Percentiles rank a stretch among this genome's conserved stretches.
These are phyloP conservation scores for Aspergillus sp. DNA, from an alignment of 2,329 filamentous ascomycete genomes.

Conservation along the genomic window DNA sequence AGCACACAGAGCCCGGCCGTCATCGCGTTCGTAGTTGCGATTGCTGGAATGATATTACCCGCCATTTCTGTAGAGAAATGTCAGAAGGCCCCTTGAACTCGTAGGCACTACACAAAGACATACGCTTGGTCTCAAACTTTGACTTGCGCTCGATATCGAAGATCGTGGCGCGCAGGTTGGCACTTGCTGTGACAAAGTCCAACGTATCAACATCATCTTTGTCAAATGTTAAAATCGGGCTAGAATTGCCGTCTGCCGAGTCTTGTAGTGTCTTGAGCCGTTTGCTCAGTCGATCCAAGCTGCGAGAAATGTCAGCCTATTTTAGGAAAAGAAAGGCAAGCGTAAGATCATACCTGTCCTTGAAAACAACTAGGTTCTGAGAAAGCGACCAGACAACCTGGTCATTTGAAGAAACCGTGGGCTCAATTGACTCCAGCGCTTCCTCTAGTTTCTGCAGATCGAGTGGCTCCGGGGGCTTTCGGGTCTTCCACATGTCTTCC, in stretches of 20 bases:
- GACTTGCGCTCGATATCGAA: slow-evolving; percentile 88
- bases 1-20: slow-evolving; percentile 91
- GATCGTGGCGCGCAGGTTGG: slow-evolving; percentile 85
- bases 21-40: slow-evolving; percentile 97
- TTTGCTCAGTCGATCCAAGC: slow-evolving; percentile 74
- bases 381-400: slow-evolving; percentile 79
- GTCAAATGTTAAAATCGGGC: slow-evolving; percentile 80
- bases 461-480: slow-evolving; percentile 73
- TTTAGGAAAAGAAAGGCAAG: background rate
- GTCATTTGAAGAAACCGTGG: slow-evolving; percentile 64
- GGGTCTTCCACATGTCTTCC: slow-evolving; percentile 94
- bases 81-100: slow-evolving; percentile 10
- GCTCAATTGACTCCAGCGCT: slow-evolving; percentile 56
- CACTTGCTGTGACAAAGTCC: slow-evolving; percentile 88
- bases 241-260: slow-evolving; percentile 45
- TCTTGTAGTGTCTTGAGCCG: slow-evolving; percentile 70
- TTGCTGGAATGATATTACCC: slow-evolving; percentile 97
- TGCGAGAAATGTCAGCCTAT: slow-evolving; percentile 32
- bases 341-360: slow-evolving; percentile 62
- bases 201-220: slow-evolving; percentile 96
- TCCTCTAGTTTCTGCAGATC: slow-evolving; percentile 66
- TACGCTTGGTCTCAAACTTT: slow-evolving; percentile 90
- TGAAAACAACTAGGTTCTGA: slow-evolving; percentile 86
- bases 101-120: slow-evolving; percentile 21
- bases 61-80: slow-evolving; percentile 73